phyloP scores from a whole-genome alignment of 805 yeast species.

The Wickerhamiella alocasiicola region DNA sequence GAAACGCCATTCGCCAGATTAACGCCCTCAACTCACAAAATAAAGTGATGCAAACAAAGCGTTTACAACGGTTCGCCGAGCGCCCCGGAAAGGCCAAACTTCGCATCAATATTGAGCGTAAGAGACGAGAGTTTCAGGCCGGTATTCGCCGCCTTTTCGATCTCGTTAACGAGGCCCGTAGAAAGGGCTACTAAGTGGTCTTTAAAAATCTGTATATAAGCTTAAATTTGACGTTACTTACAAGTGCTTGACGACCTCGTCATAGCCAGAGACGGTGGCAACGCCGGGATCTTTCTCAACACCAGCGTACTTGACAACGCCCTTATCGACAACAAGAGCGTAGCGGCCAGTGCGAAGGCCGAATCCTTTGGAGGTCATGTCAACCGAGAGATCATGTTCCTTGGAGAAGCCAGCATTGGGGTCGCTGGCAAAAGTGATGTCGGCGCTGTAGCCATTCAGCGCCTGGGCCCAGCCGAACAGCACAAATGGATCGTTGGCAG shows the following conservation, averaged over 20 bases:
- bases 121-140: conserved; percentile 24
- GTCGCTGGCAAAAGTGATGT: conserved; percentile 59
- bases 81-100: conserved; percentile 27
- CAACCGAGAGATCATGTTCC: conserved; percentile 54
- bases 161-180: conserved; percentile 25
- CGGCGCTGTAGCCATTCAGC: conserved; percentile 20
- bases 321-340: conserved; percentile 65
- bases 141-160: conserved; percentile 27
- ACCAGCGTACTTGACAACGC: conserved; percentile 51
- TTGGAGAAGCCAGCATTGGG: conserved; percentile 58
- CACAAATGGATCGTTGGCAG: conserved; percentile 83
- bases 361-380: conserved; percentile 53
- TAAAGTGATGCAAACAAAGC: conserved; percentile 21
- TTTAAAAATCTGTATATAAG: not conserved
- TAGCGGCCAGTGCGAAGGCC: conserved; percentile 68
- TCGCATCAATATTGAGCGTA: conserved; percentile 24
- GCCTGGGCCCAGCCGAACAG: conserved; percentile 63
- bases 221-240: too few relatives aligned
- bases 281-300: conserved; percentile 74
- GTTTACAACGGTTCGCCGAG: conserved; percentile 25
- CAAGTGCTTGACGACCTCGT: conserved; percentile 22
- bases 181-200: conserved; percentile 14
- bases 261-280: conserved; percentile 28
- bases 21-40: conserved; percentile 23
- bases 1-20: conserved; percentile 21